Evolutionary conservation across 352 stramenopile species (phyloP).

Genomic region (Pythium periplocum): DNA sequence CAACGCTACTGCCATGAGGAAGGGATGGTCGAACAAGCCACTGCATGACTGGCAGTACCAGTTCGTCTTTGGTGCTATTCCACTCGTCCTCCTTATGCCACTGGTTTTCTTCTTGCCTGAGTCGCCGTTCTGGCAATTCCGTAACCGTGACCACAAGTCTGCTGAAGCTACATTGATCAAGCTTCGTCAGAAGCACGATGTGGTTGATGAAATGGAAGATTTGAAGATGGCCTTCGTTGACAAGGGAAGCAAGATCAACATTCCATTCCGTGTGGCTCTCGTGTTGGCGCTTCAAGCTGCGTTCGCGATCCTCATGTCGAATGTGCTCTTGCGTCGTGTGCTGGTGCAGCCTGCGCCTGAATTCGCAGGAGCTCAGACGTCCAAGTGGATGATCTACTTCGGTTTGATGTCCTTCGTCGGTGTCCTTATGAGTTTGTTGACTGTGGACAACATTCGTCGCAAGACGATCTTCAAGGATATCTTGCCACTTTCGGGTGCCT

Average conservation of each 20-base stretch:
- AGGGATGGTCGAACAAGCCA: constrained; percentile 62
- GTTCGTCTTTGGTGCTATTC: constrained; percentile 72
- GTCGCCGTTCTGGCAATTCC: constrained; percentile 75
- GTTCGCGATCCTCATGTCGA: constrained; percentile 69
- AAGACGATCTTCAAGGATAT: constrained; percentile 89
- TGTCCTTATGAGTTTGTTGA: constrained; percentile 61
- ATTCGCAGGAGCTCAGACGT: constrained; percentile 48
- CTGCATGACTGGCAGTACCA: constrained; percentile 76
- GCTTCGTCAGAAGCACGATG: constrained; percentile 80
- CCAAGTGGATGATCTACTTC: constrained; percentile 77
- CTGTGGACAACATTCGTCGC: constrained; percentile 77
- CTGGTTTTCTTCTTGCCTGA: constrained; percentile 63
- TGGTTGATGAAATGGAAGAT: constrained; percentile 69
- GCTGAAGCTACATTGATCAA: constrained; percentile 58
- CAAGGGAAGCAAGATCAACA: constrained; percentile 57
- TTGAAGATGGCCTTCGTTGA: constrained; percentile 61
- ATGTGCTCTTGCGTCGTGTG: constrained; percentile 58
- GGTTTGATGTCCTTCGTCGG: constrained; percentile 70
- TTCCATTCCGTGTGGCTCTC: constrained; percentile 61
- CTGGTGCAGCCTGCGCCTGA: constrained; percentile 42
- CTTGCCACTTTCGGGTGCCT: constrained; percentile 52
- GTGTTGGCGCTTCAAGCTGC: constrained; percentile 57
- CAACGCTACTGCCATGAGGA: constrained; percentile 59
- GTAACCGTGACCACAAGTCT: constrained; percentile 56
- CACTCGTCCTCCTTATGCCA: constrained; percentile 55